phyloP scores from a whole-genome alignment of 2,329 filamentous ascomycete genomes.

The Leptographium galeiforme region DNA sequence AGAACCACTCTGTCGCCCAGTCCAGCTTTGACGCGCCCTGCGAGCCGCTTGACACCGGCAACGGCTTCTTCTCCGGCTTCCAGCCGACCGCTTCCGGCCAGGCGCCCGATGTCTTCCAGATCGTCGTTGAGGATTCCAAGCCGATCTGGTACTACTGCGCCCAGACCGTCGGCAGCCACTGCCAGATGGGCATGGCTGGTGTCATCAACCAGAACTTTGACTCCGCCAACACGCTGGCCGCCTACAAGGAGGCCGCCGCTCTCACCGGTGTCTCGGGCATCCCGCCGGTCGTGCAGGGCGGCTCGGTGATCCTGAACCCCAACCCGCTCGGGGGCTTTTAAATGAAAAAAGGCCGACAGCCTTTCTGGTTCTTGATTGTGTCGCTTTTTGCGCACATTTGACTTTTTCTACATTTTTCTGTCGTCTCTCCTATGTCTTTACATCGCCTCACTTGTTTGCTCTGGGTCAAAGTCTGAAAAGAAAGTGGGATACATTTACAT shows the following conservation, averaged over 20 bases:
- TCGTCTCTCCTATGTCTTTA: too few relatives aligned
- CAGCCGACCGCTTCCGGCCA: slow-evolving; percentile 20
- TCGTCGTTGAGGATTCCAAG: slow-evolving; percentile 25
- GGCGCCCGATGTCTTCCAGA: slow-evolving; percentile 28
- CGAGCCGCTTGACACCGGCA: slow-evolving; percentile 22
- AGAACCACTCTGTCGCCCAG: slow-evolving; percentile 26
- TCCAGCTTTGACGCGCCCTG: slow-evolving; percentile 30
- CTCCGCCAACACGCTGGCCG: slow-evolving; percentile 21
- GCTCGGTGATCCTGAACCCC: slow-evolving; percentile 25
- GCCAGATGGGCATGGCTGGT: slow-evolving; percentile 34
- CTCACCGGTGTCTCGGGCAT: slow-evolving; percentile 17
- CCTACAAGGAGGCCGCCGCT: slow-evolving; percentile 23
- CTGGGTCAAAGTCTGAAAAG: too few relatives aligned
- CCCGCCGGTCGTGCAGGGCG: slow-evolving; percentile 21
- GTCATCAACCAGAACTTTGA: slow-evolving; percentile 35
- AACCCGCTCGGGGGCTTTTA: slow-evolving; percentile 26
- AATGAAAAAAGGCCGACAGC: too few relatives aligned
- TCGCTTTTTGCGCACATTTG: too few relatives aligned
- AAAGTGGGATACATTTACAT: too few relatives aligned
- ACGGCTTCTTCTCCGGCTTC: slow-evolving; percentile 32
- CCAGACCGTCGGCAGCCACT: slow-evolving; percentile 28
- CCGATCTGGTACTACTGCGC: slow-evolving; percentile 33
- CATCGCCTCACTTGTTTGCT: too few relatives aligned
- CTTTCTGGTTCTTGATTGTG: too few relatives aligned
- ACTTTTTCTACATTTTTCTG: too few relatives aligned